phyloP scores from a whole-genome alignment of 2,329 filamentous ascomycete genomes.

The Magnaporthiopsis incrustans region DNA sequence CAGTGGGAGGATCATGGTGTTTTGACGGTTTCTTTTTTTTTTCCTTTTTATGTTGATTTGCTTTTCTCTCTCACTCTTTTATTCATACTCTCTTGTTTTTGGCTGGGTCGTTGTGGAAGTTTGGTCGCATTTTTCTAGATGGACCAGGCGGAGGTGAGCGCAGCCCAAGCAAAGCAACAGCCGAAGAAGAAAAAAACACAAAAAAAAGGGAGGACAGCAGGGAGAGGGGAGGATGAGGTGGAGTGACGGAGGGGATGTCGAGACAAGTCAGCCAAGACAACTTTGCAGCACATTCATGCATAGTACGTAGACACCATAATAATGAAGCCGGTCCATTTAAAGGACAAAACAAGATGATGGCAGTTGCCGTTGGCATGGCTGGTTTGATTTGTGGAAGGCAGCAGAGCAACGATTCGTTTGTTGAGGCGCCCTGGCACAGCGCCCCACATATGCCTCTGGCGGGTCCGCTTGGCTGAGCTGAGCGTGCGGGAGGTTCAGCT shows the following conservation, averaged over 20 bases:
- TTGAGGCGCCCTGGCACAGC: too few species aligned
- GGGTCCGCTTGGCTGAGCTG: too few species aligned
- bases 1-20: neutral
- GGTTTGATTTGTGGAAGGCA: neutral
- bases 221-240: neutral
- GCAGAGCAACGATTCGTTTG: neutral
- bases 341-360: constrained; percentile 1
- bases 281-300: neutral
- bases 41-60: constrained; percentile 3
- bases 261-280: neutral
- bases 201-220: neutral
- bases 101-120: too few species aligned
- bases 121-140: neutral
- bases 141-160: neutral
- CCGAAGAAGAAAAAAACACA: neutral
- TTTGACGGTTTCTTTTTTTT: constrained; percentile 10
- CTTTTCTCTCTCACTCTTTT: neutral
- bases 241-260: neutral
- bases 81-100: neutral
- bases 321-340: constrained; percentile 7
- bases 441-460: neutral
- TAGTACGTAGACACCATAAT: constrained; percentile 7
- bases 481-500: neutral
- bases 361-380: neutral
- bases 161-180: neutral